Percentiles rank a stretch among this genome's conserved stretches.
These are phyloP conservation scores for Globisporangium alternatum DNA, from an alignment of 352 stramenopile genomes.

Conservation along the genomic window DNA sequence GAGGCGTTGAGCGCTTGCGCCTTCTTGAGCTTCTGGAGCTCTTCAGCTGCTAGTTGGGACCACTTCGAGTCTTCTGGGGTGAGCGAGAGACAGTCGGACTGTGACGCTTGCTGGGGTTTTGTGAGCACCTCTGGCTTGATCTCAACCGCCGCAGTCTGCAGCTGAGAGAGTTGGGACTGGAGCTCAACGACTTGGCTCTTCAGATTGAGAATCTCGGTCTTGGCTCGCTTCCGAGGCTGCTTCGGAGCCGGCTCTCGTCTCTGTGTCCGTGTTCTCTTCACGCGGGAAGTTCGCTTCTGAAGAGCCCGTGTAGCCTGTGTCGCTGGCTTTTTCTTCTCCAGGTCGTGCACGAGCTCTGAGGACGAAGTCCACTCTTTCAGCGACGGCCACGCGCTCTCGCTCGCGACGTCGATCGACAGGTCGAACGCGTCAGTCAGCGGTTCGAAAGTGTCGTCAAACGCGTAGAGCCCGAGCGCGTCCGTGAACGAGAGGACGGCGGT, in stretches of 20 bases:
- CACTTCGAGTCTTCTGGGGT: not conserved
- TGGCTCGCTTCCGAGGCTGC: slow-evolving; percentile 1
- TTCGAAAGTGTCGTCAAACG: too few species aligned
- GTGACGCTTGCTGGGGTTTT: too few species aligned
- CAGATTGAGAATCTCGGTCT: slow-evolving; percentile 1
- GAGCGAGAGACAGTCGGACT: not conserved
- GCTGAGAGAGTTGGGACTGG: not conserved
- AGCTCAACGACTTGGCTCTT: not conserved
- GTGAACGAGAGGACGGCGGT: not conserved
- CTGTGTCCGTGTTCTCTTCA: not conserved
- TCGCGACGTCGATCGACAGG: too few species aligned
- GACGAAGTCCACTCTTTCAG: not conserved
- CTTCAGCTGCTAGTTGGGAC: not conserved
- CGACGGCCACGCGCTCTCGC: not conserved
- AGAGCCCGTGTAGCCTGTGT: not conserved
- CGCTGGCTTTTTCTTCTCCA: not conserved
- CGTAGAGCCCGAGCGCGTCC: not conserved
- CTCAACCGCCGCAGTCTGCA: not conserved
- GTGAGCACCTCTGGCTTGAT: not conserved
- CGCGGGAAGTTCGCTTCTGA: not conserved
- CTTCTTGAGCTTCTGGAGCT: not conserved
- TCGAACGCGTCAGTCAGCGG: too few species aligned
- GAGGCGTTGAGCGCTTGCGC: not conserved
- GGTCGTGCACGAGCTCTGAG: not conserved
- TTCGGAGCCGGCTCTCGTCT: not conserved